Evolutionary conservation across 2,329 filamentous ascomycete species (phyloP).

Genomic region (Paecilomyces niveus): DNA sequence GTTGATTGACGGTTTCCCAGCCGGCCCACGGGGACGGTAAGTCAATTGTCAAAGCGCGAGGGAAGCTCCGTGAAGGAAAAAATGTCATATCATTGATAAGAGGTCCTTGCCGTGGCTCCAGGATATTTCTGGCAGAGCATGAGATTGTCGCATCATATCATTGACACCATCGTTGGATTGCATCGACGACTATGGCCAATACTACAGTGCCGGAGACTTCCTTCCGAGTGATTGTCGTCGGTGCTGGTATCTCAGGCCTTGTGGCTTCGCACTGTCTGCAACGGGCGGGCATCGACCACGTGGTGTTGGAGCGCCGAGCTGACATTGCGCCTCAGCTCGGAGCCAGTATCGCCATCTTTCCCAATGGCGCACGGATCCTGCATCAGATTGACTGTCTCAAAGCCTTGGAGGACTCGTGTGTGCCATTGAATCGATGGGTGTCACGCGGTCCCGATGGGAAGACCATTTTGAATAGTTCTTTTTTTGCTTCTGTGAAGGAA

Average conservation of each 20-base stretch:
- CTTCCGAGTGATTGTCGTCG: conserved; percentile 37
- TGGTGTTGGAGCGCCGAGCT: conserved; percentile 38
- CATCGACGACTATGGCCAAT: not conserved
- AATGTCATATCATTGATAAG: not conserved
- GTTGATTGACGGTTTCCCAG: not conserved
- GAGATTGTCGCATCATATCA: not conserved
- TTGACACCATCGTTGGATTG: not conserved
- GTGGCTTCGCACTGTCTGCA: conserved; percentile 40
- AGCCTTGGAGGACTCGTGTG: conserved; percentile 19
- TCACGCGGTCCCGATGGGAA: not conserved
- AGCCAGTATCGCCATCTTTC: conserved; percentile 39
- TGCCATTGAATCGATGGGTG: conserved; percentile 3
- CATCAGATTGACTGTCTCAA: conserved; percentile 42
- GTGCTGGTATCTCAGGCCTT: conserved; percentile 43
- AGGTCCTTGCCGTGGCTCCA: not conserved
- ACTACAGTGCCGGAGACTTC: not conserved
- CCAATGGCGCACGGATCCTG: conserved; percentile 39
- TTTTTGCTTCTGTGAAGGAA: conserved; percentile 4
- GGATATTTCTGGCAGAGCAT: not conserved
- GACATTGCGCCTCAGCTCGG: conserved; percentile 33
- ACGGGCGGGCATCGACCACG: conserved; percentile 38
- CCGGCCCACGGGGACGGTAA: not conserved
- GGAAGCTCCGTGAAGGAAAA: not conserved
- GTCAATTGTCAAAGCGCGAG: not conserved
- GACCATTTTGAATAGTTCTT: conserved; percentile 11